A percentile compares a stretch with the other conserved stretches of the same genome.
phyloP scores from a whole-genome alignment of 2,329 filamentous ascomycete species.

The Biscogniauxia marginata region DNA sequence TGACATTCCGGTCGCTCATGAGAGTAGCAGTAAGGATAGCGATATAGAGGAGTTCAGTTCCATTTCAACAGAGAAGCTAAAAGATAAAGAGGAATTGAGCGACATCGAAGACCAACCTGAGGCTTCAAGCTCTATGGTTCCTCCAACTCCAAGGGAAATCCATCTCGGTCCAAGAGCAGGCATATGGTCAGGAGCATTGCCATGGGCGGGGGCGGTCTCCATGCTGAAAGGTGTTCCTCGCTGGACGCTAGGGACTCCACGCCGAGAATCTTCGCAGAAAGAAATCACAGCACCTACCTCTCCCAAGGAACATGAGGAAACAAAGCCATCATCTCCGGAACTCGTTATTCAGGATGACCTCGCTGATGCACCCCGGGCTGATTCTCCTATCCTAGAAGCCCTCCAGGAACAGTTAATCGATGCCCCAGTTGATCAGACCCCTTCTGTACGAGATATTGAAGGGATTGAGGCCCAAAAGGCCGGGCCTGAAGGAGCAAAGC shows the following conservation, averaged over 20 bases:
- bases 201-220: neutral
- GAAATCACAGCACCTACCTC: neutral
- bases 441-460: neutral
- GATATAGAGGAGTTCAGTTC: slow-evolving; percentile 4
- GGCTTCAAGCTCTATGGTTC: neutral
- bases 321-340: slow-evolving; percentile 6
- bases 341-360: neutral
- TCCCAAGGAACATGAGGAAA: slow-evolving; percentile 19
- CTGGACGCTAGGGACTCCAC: neutral
- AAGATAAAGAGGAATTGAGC: slow-evolving; percentile 39
- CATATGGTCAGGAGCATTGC: neutral
- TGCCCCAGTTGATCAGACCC: slow-evolving; percentile 1
- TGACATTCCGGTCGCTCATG: slow-evolving; percentile 7
- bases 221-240: neutral
- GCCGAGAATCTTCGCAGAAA: neutral
- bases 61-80: slow-evolving; percentile 25
- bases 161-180: neutral
- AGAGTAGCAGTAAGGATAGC: slow-evolving; percentile 8
- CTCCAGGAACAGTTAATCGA: slow-evolving; percentile 15
- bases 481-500: neutral
- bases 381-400: slow-evolving; percentile 1
- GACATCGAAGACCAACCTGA: slow-evolving; percentile 19
- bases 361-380: slow-evolving; percentile 1
- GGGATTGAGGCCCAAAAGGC: neutral
- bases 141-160: neutral